Evolutionary conservation across 208 protist genomes (phyloP).

Genomic region (Jaenimonas drosophilae): DNA sequence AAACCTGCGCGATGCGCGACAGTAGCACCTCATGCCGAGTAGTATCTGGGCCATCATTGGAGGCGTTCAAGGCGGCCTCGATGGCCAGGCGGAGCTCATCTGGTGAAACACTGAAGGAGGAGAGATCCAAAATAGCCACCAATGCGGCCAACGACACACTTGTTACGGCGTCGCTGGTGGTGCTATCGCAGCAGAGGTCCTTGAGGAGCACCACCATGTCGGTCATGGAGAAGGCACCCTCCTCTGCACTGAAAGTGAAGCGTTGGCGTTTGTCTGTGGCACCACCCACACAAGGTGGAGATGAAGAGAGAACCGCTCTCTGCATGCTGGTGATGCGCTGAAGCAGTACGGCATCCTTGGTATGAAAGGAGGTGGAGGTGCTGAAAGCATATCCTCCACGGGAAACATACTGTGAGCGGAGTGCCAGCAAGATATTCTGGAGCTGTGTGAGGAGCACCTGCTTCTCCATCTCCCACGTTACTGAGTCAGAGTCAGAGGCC

Average conservation of each 20-base stretch:
- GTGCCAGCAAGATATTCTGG: conserved; percentile 40
- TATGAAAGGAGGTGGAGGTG: too few relatives aligned
- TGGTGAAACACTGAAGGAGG: conserved; percentile 45
- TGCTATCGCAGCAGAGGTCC: conserved; percentile 35
- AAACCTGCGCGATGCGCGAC: conserved; percentile 21
- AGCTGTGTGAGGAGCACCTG: conserved; percentile 32
- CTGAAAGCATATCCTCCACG: conserved; percentile 16
- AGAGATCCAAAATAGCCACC: conserved; percentile 51
- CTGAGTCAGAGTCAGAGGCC: too few relatives aligned
- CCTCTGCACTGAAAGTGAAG: too few relatives aligned
- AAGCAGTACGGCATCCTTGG: too few relatives aligned
- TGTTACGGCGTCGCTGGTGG: conserved; percentile 49
- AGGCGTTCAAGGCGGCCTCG: conserved; percentile 20
- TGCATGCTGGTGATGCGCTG: too few relatives aligned
- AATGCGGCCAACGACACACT: conserved; percentile 60
- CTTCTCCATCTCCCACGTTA: conserved; percentile 15
- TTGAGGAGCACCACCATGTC: conserved; percentile 57
- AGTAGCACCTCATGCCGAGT: conserved; percentile 64
- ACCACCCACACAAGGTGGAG: too few relatives aligned
- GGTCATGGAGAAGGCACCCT: conserved; percentile 27
- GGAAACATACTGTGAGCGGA: conserved; percentile 33
- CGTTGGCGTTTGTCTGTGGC: too few relatives aligned
- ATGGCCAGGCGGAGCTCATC: conserved; percentile 40
- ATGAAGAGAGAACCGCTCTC: too few relatives aligned
- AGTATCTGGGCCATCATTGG: conserved; percentile 21